These are phyloP conservation scores for Paecilomyces formosus DNA, from an alignment of 2,329 filamentous ascomycete species.

Conservation along the genomic window DNA sequence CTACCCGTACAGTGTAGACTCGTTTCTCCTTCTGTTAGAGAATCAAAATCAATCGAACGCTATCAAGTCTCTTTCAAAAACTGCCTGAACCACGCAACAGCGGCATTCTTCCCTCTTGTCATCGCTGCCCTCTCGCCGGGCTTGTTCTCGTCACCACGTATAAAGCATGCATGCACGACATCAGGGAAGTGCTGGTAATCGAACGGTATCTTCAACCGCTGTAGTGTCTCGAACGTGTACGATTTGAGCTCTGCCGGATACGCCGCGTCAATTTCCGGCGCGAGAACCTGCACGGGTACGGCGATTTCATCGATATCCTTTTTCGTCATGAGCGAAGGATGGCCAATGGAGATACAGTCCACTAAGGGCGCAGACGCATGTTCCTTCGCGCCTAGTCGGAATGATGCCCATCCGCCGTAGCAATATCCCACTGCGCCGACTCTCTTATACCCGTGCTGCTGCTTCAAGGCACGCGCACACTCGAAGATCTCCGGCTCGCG, in stretches of 20 bases:
- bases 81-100: conserved; percentile 38
- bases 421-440: conserved; percentile 44
- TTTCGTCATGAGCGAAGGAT: conserved; percentile 38
- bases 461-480: conserved; percentile 27
- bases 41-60: too few species aligned
- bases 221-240: conserved; percentile 33
- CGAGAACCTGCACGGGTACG: conserved; percentile 47
- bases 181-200: conserved; percentile 48
- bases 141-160: conserved; percentile 35
- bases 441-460: conserved; percentile 11
- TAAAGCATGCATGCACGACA: conserved; percentile 40
- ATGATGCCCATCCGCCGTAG: conserved; percentile 46
- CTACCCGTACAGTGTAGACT: too few species aligned
- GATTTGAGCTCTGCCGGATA: conserved; percentile 43
- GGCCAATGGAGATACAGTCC: conserved; percentile 39
- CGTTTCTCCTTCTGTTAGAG: too few species aligned
- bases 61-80: conserved; percentile 1
- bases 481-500: conserved; percentile 33
- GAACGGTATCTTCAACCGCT: conserved; percentile 32
- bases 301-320: conserved; percentile 39
- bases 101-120: conserved; percentile 42
- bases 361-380: conserved; percentile 28
- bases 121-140: conserved; percentile 38
- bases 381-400: conserved; percentile 38
- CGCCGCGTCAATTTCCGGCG: conserved; percentile 41